Evolutionary conservation across 2,329 filamentous ascomycete species (phyloP), one percentile per base, ranked within the genome.

Genomic region (Stachybotrys echinatus): DNA sequence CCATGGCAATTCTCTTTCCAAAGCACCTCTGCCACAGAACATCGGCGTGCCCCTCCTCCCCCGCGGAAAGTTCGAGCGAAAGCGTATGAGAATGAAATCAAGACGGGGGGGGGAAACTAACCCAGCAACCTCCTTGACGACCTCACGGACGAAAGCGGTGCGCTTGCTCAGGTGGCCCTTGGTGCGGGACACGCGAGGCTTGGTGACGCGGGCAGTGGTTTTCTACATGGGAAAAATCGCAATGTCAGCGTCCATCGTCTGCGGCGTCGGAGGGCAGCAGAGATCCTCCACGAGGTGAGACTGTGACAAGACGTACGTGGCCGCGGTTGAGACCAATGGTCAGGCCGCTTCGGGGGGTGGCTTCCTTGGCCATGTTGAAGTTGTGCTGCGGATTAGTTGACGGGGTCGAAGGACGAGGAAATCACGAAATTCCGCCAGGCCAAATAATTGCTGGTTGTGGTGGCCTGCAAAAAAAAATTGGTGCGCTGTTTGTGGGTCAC

Each of bases 111-210:
- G n/a, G n/a, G n/a, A n/a, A 12, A 81, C 86, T 69, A 84, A 91
- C 88, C 88, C 94, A 75, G 92, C 86, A 74, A 97, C 94, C 82
- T 99, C 94, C 84, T 95, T 95, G 75, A 96, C 90, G 72, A 99
- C 87, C 71, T 96, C 92, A 66, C 94, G 85, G 65, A 97, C 92
- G 79, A 99, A 97, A 66, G 88, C 85, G 65, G 94, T 97, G 70
- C 92, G 87, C 87, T 95, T 96, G 81, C 89, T 95, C 70, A 95
- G 80, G 78, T 94, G 89, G 65, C 94, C 94, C 85, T 96, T 97
- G 80, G 85, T 92, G 65, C 87, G 81, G 69, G 85, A 89, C 67
- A 92, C 83, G 67, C 87, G 84, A 68, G 83, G 83, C 81, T 91
- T 92, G 73, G 76, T 74, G 68, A 87, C 85, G 70, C 89, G 84